phyloP scores from a whole-genome alignment of 2,329 filamentous ascomycete species.

The Xylariales sp. region DNA sequence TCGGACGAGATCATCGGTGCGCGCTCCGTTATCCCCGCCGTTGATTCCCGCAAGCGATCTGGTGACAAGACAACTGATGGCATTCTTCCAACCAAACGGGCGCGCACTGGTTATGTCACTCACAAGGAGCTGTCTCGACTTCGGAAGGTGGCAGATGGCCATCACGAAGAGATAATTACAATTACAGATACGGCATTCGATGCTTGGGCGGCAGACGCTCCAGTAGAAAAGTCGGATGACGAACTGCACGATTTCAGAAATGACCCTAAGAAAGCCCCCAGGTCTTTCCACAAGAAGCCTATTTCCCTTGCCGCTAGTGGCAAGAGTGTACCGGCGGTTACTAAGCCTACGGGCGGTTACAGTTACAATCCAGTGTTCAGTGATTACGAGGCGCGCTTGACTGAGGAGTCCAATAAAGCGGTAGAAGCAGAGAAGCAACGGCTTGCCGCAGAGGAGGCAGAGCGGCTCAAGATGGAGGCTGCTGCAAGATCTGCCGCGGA shows the following conservation, averaged over 20 bases:
- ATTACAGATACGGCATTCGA: constrained; percentile 68
- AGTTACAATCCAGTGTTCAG: constrained; percentile 90
- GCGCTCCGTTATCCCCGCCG: constrained; percentile 75
- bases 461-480: constrained; percentile 63
- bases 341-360: constrained; percentile 73
- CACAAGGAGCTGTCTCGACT: constrained; percentile 79
- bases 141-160: constrained; percentile 72
- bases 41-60: constrained; percentile 73
- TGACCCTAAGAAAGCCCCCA: constrained; percentile 64
- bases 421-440: constrained; percentile 75
- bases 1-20: constrained; percentile 86
- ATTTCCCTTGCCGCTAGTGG: constrained; percentile 80
- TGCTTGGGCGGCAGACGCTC: constrained; percentile 61
- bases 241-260: constrained; percentile 30
- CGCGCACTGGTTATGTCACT: constrained; percentile 74
- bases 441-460: constrained; percentile 61
- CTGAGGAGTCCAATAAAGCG: constrained; percentile 71
- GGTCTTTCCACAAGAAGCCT: constrained; percentile 70
- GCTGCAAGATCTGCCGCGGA: constrained; percentile 66
- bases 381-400: constrained; percentile 77
- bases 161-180: constrained; percentile 50
- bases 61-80: constrained; percentile 69
- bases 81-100: constrained; percentile 68
- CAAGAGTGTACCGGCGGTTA: constrained; percentile 73
- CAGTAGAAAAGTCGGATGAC: constrained; percentile 20